Evolutionary conservation across 371 early-diverging fungal genomes (phyloP), one percentile per base, ranked within the genome.

Genomic region (Catenaria anguillulae): DNA sequence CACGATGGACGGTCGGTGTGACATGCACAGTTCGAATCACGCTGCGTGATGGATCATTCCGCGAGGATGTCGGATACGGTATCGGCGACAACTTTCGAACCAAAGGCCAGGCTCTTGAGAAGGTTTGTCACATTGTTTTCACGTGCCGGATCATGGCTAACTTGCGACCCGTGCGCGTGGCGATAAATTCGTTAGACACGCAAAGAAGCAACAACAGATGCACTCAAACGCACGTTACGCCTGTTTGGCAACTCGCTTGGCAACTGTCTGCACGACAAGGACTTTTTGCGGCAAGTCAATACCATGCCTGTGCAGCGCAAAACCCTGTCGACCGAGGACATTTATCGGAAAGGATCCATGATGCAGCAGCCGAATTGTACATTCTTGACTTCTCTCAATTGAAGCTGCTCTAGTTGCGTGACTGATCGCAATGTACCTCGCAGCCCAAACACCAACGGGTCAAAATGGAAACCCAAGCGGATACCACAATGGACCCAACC

Each of bases 171-270:
- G n/a, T n/a, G n/a, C n/a, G n/a, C n/a, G n/a, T n/a, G n/a, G 2
- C 33, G 36, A 59, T 66, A 63, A 10, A 19, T 31, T 5, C 23
- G 21, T 26, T 64, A 85, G 79, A 93, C 93, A 6, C 88, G 85
- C 67, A 99, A 99, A 66, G 95, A 96, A 71, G 93, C 99, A 1
- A 80, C 80, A 0, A 99, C 99, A 0, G 99, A 99, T 74, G 96
- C 84, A 0, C 63, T 93, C 34, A 99, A 99, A 73, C 77, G 99
- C 45, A 85, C 96, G 0, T 67, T 99, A 62, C 81, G 91, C 10
- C 77, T 80, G 62, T 98, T 97, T 78, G 99, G 99, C 24, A 92
- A 92, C 64, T 82, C 82, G 12, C 64, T 98, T 50, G 99, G 99
- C 23, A 93, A 92, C 65, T 98, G 98, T 64, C 74, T 94, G 2